A percentile compares a stretch with the other conserved stretches of the same genome.
These are phyloP conservation scores for Fusarium albidum DNA, from an alignment of 2,329 filamentous ascomycete genomes.

Conservation along the genomic window DNA sequence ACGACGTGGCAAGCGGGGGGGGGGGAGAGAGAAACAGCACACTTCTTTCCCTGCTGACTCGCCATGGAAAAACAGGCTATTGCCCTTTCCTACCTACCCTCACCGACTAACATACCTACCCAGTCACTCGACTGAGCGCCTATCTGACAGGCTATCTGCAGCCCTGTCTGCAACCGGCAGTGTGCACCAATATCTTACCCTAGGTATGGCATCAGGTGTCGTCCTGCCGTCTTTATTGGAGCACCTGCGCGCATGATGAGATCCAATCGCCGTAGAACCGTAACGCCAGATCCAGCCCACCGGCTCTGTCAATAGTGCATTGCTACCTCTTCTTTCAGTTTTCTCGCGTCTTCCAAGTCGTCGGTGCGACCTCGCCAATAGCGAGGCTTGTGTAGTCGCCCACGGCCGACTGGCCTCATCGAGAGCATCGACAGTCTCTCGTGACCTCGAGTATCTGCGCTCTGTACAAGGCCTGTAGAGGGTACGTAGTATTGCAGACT, in stretches of 20 bases:
- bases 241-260: constrained; percentile 19
- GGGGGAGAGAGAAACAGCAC: constrained; percentile 6
- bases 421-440: constrained; percentile 16
- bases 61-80: too few species aligned
- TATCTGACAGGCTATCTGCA: constrained; percentile 8
- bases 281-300: constrained; percentile 17
- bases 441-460: constrained; percentile 24
- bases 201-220: constrained; percentile 8
- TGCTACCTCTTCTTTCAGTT: not conserved
- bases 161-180: constrained; percentile 5
- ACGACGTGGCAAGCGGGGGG: constrained; percentile 28
- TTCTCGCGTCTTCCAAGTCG: not conserved
- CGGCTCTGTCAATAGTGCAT: constrained; percentile 4
- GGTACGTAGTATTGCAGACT: not conserved
- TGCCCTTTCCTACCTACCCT: too few species aligned
- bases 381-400: constrained; percentile 28
- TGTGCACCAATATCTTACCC: constrained; percentile 7
- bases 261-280: constrained; percentile 21
- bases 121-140: too few species aligned
- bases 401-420: constrained; percentile 2
- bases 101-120: too few species aligned
- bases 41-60: not conserved
- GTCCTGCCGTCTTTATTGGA: constrained; percentile 15
- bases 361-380: constrained; percentile 23
- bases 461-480: constrained; percentile 1